A percentile compares a stretch with the other conserved stretches of the same genome.
These are phyloP conservation scores for Yamadazyma phyllophila DNA, from an alignment of 805 yeast species.

Conservation along the genomic window DNA sequence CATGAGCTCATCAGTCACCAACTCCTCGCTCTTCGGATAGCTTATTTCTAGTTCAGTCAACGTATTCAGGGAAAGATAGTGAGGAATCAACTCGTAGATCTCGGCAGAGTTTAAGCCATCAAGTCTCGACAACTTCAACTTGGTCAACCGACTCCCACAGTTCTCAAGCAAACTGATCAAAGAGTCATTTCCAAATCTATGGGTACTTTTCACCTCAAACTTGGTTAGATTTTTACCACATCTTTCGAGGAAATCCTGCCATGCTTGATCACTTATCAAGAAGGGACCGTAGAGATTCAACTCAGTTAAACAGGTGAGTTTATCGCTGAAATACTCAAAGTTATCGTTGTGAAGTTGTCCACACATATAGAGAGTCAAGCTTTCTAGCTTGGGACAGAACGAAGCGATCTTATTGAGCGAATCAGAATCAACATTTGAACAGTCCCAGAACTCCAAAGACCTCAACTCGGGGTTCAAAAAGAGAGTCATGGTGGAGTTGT, in stretches of 20 bases:
- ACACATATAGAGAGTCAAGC: slow-evolving; percentile 80
- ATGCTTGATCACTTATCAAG: slow-evolving; percentile 66
- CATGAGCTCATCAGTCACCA: slow-evolving; percentile 66
- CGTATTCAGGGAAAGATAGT: slow-evolving; percentile 44
- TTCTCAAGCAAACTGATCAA: slow-evolving; percentile 59
- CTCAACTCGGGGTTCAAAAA: slow-evolving; percentile 63
- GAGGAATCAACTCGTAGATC: slow-evolving; percentile 64
- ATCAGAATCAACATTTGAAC: slow-evolving; percentile 70
- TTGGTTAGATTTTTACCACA: slow-evolving; percentile 53
- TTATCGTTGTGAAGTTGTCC: slow-evolving; percentile 85
- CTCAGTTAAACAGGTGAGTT: slow-evolving; percentile 51
- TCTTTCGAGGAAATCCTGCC: slow-evolving; percentile 72
- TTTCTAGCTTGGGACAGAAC: slow-evolving; percentile 69
- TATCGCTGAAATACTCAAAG: slow-evolving; percentile 57
- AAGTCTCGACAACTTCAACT: slow-evolving; percentile 61
- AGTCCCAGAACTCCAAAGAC: slow-evolving; percentile 82
- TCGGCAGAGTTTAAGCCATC: slow-evolving; percentile 65
- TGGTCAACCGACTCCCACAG: slow-evolving; percentile 52
- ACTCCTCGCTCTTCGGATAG: slow-evolving; percentile 63
- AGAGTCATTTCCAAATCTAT: slow-evolving; percentile 70
- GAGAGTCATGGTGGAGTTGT: slow-evolving; percentile 66
- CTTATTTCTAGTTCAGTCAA: slow-evolving; percentile 63
- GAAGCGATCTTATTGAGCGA: slow-evolving; percentile 70
- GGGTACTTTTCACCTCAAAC: slow-evolving; percentile 76
- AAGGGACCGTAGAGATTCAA: slow-evolving; percentile 87